Base-by-base conservation (phyloP, 768 basidiomycete genomes). In the Pisolithus orientalis region DNA sequence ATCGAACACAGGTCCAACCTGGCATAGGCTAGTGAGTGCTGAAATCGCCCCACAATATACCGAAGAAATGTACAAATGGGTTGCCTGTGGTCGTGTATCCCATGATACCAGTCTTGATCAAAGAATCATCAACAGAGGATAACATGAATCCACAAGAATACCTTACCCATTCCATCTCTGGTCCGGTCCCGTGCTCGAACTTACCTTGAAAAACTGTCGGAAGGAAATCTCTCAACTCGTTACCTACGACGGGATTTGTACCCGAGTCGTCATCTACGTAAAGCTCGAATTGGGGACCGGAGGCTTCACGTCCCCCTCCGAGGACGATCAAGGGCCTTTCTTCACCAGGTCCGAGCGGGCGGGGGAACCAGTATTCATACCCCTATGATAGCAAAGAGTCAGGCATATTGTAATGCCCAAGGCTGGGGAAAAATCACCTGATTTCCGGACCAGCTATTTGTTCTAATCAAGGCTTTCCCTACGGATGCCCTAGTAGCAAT, bases 361-460 rank as follows among this genome's bases (percentile, higher is more conserved):
- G 76, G n/a, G 87, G 84, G 62, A 93, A 90, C 86, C 87, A 91
- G 63, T 92, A 93, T 57, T 89, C 85, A 60, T 71, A 77, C 0
- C 79, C 80, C 55, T 78, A 55, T 48, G 1, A 16, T 17, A 39
- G 9, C 9, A 9, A 13, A 34, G 17, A 31, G 27, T 13, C 34
- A 34, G 34, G 34, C 13, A 34, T 3, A 17, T n/a, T 5, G 24
- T 10, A 40, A 31, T 4, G 16, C 9, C 25, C 11, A 14, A 13
- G 6, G 1, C 13, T 14, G 14, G 4, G 28, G 44, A 21, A n/a
- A 42, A 2, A 38, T 27, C 37, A 69, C 67, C 47, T 61, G 74
- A 54, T 73, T 69, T 51, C 69, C 79, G 54, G 56, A 70, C 81
- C 80, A 84, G 2, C 77, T 67, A 39, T 63, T 57, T 54, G 67